These are phyloP conservation scores for Beauveria varroae DNA, from an alignment of 2,329 filamentous ascomycete species.

Conservation along the genomic window DNA sequence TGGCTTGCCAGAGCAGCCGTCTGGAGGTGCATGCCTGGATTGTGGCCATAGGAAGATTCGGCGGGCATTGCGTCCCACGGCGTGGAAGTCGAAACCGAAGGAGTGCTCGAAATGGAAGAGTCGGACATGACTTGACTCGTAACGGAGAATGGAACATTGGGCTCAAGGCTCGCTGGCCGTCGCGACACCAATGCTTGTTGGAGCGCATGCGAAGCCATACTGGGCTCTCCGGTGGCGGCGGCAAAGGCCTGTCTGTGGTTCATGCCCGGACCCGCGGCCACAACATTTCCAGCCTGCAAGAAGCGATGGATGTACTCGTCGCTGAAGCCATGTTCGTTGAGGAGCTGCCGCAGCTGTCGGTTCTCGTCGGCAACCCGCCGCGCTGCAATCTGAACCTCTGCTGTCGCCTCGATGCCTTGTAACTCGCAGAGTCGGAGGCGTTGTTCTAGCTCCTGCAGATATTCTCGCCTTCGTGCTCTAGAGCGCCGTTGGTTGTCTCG, in stretches of 20 bases:
- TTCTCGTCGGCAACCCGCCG: conserved; percentile 65
- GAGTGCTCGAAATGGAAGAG: conserved; percentile 23
- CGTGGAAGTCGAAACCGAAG: conserved; percentile 24
- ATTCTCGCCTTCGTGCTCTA: conserved; percentile 66
- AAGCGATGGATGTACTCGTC: conserved; percentile 46
- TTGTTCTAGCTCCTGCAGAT: conserved; percentile 58
- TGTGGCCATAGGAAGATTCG: conserved; percentile 4
- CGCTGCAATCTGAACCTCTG: conserved; percentile 66
- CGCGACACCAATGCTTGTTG: conserved; percentile 32
- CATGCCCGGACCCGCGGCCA: not conserved
- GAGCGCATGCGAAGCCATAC: conserved; percentile 25
- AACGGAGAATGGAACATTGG: conserved; percentile 20
- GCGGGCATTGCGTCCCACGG: conserved; percentile 23
- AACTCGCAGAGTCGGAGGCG: conserved; percentile 56
- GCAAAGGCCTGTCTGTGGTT: not conserved
- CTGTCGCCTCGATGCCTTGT: conserved; percentile 58
- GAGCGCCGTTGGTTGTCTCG: conserved; percentile 71
- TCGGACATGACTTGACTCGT: conserved; percentile 27
- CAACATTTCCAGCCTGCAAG: conserved; percentile 19
- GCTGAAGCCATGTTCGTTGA: conserved; percentile 49
- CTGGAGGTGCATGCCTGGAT: not conserved
- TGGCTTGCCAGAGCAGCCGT: not conserved
- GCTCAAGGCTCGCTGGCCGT: conserved; percentile 23
- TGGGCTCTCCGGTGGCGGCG: conserved; percentile 13
- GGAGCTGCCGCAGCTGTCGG: conserved; percentile 50